These are phyloP conservation scores for Cyclotella baltica DNA, from an alignment of 108 stramenopile genomes.

Conservation along the genomic window DNA sequence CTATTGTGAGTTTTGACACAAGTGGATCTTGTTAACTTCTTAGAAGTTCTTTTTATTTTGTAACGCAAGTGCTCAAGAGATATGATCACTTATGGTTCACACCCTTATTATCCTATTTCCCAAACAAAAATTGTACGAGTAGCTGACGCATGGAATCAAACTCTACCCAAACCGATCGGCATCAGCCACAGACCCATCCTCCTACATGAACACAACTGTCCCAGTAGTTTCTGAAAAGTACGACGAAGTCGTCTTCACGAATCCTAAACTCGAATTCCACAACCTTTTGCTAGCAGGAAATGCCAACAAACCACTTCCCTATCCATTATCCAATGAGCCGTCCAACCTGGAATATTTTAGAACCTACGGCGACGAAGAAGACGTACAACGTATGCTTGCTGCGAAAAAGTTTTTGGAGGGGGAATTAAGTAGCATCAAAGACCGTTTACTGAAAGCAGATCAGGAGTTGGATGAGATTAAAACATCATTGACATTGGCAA, in stretches of 20 bases:
- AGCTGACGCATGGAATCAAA: conserved; percentile 85
- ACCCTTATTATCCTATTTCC: not conserved
- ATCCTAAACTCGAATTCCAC: conserved; percentile 80
- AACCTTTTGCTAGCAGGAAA: conserved; percentile 49
- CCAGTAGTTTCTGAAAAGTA: conserved; percentile 91
- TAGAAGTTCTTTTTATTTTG: not conserved
- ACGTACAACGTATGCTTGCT: conserved; percentile 62
- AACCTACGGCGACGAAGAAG: conserved; percentile 68
- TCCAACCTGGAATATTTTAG: conserved; percentile 55
- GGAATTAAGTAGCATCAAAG: conserved; percentile 69
- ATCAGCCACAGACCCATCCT: conserved; percentile 17
- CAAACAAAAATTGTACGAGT: not conserved
- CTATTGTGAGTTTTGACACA: not conserved
- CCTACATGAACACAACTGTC: conserved; percentile 39
- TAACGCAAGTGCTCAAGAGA: too few relatives aligned
- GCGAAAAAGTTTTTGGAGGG: conserved; percentile 74
- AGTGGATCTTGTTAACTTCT: not conserved
- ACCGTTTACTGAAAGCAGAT: conserved; percentile 64
- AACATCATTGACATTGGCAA: conserved; percentile 32
- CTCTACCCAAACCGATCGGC: conserved; percentile 73
- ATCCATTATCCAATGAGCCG: conserved; percentile 53
- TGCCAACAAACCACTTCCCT: conserved; percentile 18
- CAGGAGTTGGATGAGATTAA: conserved; percentile 64
- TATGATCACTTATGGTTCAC: too few relatives aligned
- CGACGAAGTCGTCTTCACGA: conserved; percentile 97